Conservation (phyloP, 306 rosid species). For the Trifolium fragiferum region DNA sequence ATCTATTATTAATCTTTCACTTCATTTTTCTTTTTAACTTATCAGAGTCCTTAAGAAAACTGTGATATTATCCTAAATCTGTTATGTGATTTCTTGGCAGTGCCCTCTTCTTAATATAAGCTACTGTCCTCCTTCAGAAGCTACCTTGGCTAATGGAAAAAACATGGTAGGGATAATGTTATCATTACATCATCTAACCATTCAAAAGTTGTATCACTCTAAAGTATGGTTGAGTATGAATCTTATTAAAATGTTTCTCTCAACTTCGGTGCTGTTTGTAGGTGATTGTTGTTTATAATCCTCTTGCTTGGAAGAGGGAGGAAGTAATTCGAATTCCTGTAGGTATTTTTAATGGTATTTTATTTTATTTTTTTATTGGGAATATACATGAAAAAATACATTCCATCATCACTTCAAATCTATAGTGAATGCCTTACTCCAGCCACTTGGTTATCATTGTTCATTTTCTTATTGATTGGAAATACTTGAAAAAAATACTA, state of each 20-base stretch:
- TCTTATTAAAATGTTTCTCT: constrained; percentile 22
- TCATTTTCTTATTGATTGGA: too few relatives aligned
- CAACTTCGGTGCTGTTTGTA: constrained; percentile 39
- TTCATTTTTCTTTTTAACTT: constrained; percentile 15
- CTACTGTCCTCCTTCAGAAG: constrained; percentile 87
- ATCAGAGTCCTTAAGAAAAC: constrained; percentile 20
- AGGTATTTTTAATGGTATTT: constrained; percentile 45
- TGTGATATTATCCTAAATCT: constrained; percentile 35
- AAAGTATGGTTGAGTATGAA: constrained; percentile 13
- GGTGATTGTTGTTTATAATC: constrained; percentile 82
- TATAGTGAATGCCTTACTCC: constrained; percentile 16
- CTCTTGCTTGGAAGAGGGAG: constrained; percentile 85
- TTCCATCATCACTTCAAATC: constrained; percentile 16
- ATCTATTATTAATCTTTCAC: constrained; percentile 14
- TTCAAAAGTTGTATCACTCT: constrained; percentile 29
- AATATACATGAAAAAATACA: neutral
- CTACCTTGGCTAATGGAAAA: constrained; percentile 58
- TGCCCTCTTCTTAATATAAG: constrained; percentile 91
- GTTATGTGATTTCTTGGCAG: constrained; percentile 60
- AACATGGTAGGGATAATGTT: constrained; percentile 58
- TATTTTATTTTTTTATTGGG: neutral
- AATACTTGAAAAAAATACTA: too few relatives aligned
- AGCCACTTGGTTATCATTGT: constrained; percentile 1
- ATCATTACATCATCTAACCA: neutral
- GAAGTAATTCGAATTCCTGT: constrained; percentile 85